These are phyloP conservation scores for Chimonanthus praecox DNA, from an alignment of 164 flowering plant genomes.

Conservation along the genomic window DNA sequence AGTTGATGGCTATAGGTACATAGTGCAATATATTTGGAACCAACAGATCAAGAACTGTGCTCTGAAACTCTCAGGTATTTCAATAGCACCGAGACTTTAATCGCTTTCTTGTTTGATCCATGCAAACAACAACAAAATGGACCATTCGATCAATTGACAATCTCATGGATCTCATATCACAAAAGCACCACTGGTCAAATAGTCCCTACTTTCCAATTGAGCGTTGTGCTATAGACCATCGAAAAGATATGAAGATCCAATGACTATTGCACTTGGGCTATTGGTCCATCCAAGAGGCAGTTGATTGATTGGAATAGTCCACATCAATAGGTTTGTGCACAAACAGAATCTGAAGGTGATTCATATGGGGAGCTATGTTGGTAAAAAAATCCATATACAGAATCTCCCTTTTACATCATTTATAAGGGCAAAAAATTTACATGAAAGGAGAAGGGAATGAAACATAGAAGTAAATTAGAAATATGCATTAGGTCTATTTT, in stretches of 20 bases:
- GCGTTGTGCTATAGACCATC: not conserved
- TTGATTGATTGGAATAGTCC: too few species aligned
- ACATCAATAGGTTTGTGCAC: too few species aligned
- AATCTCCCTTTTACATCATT: too few species aligned
- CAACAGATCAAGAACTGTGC: conserved; percentile 1
- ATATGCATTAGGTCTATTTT: not conserved
- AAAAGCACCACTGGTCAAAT: not conserved
- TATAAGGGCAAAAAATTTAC: not conserved
- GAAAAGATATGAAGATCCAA: too few species aligned
- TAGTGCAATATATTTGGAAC: conserved; percentile 12
- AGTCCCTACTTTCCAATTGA: not conserved
- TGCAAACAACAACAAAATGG: not conserved
- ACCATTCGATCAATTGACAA: not conserved
- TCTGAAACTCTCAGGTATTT: conserved; percentile 1
- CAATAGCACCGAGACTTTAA: not conserved
- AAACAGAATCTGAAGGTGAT: too few species aligned
- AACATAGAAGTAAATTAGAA: not conserved
- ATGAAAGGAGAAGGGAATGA: not conserved
- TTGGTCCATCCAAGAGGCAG: too few species aligned
- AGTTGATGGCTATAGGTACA: conserved; percentile 12
- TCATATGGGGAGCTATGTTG: too few species aligned
- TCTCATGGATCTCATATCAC: not conserved
- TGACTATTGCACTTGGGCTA: too few species aligned
- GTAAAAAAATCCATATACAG: too few species aligned
- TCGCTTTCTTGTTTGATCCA: not conserved